Conservation (phyloP, 2,329 filamentous ascomycete species). For the Sporothrix brasiliensis region DNA sequence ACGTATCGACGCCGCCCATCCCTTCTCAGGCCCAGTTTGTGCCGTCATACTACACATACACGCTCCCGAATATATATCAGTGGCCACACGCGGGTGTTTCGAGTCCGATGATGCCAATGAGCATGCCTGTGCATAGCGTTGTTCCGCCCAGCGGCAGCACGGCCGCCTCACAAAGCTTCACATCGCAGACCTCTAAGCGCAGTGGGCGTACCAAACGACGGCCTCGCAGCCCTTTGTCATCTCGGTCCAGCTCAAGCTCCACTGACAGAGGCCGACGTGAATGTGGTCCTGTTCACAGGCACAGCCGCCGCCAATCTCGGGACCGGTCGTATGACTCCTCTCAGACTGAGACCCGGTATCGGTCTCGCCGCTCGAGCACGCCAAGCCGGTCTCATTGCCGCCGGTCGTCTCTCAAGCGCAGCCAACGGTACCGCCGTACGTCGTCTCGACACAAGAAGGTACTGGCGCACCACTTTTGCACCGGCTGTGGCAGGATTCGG, state of each 20-base stretch:
- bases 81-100: not conserved
- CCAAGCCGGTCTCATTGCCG: not conserved
- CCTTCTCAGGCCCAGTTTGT: not conserved
- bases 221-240: not conserved
- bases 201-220: not conserved
- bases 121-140: not conserved
- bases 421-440: not conserved
- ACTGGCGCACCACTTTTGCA: conserved; percentile 50
- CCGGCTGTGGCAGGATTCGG: conserved; percentile 47
- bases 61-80: not conserved
- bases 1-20: not conserved
- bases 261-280: not conserved
- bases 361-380: not conserved
- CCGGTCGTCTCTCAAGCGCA: not conserved
- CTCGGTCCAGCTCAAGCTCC: not conserved
- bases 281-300: not conserved
- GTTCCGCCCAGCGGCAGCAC: not conserved
- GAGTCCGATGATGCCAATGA: not conserved
- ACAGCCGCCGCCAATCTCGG: not conserved
- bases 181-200: not conserved
- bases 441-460: conserved; percentile 1
- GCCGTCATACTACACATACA: conserved; percentile 9
- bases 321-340: not conserved
- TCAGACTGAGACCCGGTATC: not conserved
- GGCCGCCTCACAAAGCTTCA: not conserved